Base-by-base conservation (phyloP, 306 rosid genomes). In the Herpetospermum pedunculosum region DNA sequence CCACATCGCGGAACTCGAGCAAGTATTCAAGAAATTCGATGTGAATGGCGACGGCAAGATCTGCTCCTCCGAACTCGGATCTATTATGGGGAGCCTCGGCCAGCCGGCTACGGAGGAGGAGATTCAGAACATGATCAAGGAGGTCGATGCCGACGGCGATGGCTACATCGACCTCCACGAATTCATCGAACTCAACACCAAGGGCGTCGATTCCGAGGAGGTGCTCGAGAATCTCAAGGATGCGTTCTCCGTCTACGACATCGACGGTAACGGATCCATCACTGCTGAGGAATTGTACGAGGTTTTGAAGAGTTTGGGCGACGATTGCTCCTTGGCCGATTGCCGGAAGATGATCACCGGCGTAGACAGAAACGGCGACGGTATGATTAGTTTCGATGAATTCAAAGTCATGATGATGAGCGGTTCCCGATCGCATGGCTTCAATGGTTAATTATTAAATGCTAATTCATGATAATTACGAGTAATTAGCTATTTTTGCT, bases 41-140 rank as follows among this genome's bases (percentile, higher is more conserved):
- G 96, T 80, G 11, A 92, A 92, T 64, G 97, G 97, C 50, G 97
- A 92, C 77, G 98, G 96, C 34, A 90, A 88, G 96, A 90, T 92
- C 89, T 90, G 89, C 19, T 70, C 92, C 3, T 80, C 93, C 11
- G 98, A 92, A 62, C 88, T 92, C 2, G 90, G 97, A 59, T 77
- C 96, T 38, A 90, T 92, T 8, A 75, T 90, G 90, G 83, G 85
- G 2, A 84, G 89, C 78, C 80, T 92, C 2, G 96, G 97, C 12
- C 83, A 88, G 16, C 72, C 84, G 5, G 72, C 92, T 5, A 77
- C 83, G 2, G 84, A 88, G 41, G 93, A 87, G 52, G 98, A 92
- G 69, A 84, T 90, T 10, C 18, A 50, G 18, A 68, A 48, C 49
- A 88, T 92, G 93, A 90, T 90, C 78, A 59, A 65, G 7, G 98